Percentiles rank a stretch among this genome's conserved stretches.
These are phyloP conservation scores for Yamadazyma oceani DNA, from an alignment of 1,139 yeast species.

Conservation along the genomic window DNA sequence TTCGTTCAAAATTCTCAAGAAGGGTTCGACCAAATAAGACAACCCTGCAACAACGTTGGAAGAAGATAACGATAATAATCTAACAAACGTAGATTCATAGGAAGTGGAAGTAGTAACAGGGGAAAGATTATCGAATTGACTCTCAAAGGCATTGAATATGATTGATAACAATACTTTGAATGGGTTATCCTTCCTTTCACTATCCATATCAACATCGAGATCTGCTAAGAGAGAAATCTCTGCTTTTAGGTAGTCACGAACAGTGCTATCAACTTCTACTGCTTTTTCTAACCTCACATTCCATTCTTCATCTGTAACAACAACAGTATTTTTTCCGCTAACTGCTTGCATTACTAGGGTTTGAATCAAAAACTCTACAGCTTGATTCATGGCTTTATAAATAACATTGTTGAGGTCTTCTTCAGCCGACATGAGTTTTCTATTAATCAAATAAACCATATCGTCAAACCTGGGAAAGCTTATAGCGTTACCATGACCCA, in stretches of 20 bases:
- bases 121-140: conserved; percentile 20
- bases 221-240: conserved; percentile 22
- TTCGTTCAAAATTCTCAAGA: conserved; percentile 25
- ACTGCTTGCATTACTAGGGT: conserved; percentile 67
- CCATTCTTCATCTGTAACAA: conserved; percentile 78
- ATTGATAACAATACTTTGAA: conserved; percentile 22
- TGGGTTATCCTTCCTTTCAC: conserved; percentile 9
- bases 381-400: conserved; percentile 29
- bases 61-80: conserved; percentile 38
- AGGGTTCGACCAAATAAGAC: conserved; percentile 17
- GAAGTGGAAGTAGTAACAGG: conserved; percentile 16
- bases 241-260: conserved; percentile 36
- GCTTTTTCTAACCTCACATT: conserved; percentile 69
- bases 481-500: conserved; percentile 36
- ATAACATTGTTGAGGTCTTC: conserved; percentile 19
- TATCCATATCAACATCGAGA: conserved; percentile 19
- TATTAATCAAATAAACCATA: conserved; percentile 28
- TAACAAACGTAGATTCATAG: conserved; percentile 31
- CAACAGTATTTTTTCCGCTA: conserved; percentile 49
- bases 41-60: conserved; percentile 26
- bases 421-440: conserved; percentile 22
- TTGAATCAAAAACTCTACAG: conserved; percentile 50
- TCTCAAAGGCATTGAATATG: conserved; percentile 29
- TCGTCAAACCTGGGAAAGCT: conserved; percentile 46
- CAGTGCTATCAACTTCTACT: conserved; percentile 57